Conservation (phyloP, 208 protist genomes). For the Wallacemonas collosoma region DNA sequence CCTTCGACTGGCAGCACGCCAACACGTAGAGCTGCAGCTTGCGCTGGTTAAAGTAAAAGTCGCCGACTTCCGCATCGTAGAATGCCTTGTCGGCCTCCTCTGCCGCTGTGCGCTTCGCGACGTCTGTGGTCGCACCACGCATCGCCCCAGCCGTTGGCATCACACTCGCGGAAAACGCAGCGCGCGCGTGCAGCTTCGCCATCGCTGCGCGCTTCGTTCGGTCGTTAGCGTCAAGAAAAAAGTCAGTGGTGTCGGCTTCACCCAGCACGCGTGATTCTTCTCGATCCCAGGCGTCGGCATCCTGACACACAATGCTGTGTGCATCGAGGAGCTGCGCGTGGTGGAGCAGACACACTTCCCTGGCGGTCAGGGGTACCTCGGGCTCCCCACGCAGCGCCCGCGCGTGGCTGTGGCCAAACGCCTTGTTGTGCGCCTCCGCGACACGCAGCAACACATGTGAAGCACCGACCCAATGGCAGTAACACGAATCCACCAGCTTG, state of each 20-base stretch:
- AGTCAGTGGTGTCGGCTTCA: slow-evolving; percentile 7
- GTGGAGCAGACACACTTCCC: slow-evolving; percentile 66
- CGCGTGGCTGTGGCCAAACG: slow-evolving; percentile 15
- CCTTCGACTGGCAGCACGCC: slow-evolving; percentile 58
- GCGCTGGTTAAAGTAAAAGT: slow-evolving; percentile 78
- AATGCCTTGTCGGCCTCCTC: slow-evolving; percentile 17
- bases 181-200: background rate
- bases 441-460: slow-evolving; percentile 67
- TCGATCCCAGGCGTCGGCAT: slow-evolving; percentile 40
- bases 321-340: slow-evolving; percentile 70
- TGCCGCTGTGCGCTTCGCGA: background rate
- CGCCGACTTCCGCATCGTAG: slow-evolving; percentile 53
- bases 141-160: too few relatives aligned
- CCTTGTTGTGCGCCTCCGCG: slow-evolving; percentile 43
- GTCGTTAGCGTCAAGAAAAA: slow-evolving; percentile 11
- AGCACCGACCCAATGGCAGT: slow-evolving; percentile 96
- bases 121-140: too few relatives aligned
- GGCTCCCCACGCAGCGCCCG: background rate
- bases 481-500: slow-evolving; percentile 98
- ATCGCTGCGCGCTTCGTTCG: background rate
- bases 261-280: slow-evolving; percentile 32
- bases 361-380: slow-evolving; percentile 34
- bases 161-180: background rate
- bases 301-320: slow-evolving; percentile 8
- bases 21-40: slow-evolving; percentile 85